Evolutionary conservation across 106 monocot genomes (phyloP), one percentile per base, ranked within the genome.

Genomic region (Dendrobium huoshanense): DNA sequence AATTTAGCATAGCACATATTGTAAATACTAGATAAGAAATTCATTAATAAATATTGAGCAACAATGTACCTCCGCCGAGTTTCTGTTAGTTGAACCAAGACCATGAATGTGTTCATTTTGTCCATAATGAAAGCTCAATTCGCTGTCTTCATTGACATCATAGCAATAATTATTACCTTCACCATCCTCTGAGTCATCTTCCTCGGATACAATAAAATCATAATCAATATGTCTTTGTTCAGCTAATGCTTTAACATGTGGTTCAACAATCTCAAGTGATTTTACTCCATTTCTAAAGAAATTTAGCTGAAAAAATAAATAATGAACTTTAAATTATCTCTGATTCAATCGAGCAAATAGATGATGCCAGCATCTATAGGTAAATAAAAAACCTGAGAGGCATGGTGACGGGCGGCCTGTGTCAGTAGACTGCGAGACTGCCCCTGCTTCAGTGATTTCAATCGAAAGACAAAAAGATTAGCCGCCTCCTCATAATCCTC

Each of bases 401-500:
- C 91, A 92, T 97, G 90, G 81, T 97, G 97, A 10, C 97, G 84
- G 77, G 88, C 89, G 79, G 97, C 94, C 76, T 94, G 97, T 49
- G 97, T 97, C 43, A 97, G 75, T 80, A 97, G 85, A 85, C 97
- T 97, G 27, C 90, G 84, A 44, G 90, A 92, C 47, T 94, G 97
- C 9, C 97, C 97, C 84, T 97, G 97, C 87, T 97, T 94, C 45
- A 97, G 78, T 70, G 97, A 97, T 85, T 97, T 97, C 80, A 97
- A 84, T 51, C 94, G 89, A 81, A 94, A 97, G 25, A 94, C 85
- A 86, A 97, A 97, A 41, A 94, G 85, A 81, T 87, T 90, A 78
- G 96, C 87, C 83, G 91, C 94, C 75, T 94, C 89, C 40, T 92
- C 88, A 85, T 88, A 97, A 40, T 90, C 96, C 37, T 92, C 92